Evolutionary conservation across 768 basidiomycete species (phyloP).

Genomic region (Phlebiopsis flavidoalba): DNA sequence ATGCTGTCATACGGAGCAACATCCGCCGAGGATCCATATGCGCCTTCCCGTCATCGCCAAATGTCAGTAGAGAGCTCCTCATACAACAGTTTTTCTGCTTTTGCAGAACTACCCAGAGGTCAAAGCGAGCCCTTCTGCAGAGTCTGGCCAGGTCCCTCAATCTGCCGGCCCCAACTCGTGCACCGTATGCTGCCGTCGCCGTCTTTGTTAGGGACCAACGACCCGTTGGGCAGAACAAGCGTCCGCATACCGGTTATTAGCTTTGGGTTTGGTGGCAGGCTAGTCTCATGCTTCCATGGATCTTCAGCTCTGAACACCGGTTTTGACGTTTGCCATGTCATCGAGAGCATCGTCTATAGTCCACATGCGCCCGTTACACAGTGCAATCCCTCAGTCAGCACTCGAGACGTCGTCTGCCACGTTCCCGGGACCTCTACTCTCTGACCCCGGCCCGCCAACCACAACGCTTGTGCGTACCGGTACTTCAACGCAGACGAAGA

Average conservation of each 20-base stretch:
- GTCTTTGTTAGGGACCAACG: constrained; percentile 75
- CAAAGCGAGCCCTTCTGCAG: neutral
- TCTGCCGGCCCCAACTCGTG: constrained; percentile 33
- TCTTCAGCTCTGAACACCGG: constrained; percentile 61
- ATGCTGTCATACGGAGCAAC: constrained; percentile 3
- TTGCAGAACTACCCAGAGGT: neutral
- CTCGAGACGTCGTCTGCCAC: constrained; percentile 46
- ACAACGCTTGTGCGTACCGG: constrained; percentile 65
- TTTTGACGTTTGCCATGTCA: constrained; percentile 72
- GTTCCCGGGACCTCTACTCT: constrained; percentile 87
- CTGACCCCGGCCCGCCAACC: constrained; percentile 62
- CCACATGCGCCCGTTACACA: constrained; percentile 61
- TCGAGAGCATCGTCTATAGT: constrained; percentile 67
- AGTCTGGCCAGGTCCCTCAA: constrained; percentile 18
- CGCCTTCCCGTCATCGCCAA: constrained; percentile 9
- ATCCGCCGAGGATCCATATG: constrained; percentile 10
- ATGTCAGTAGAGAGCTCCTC: constrained; percentile 12
- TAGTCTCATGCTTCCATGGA: constrained; percentile 85
- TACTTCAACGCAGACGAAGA: constrained; percentile 58
- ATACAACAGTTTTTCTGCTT: constrained; percentile 4
- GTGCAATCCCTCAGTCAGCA: constrained; percentile 64
- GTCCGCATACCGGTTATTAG: constrained; percentile 74
- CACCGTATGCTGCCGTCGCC: constrained; percentile 81
- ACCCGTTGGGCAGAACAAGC: constrained; percentile 71
- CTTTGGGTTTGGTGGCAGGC: constrained; percentile 92